Evolutionary conservation across 805 yeast species (phyloP).

Genomic region (Kodamaea kaohsiungensis): DNA sequence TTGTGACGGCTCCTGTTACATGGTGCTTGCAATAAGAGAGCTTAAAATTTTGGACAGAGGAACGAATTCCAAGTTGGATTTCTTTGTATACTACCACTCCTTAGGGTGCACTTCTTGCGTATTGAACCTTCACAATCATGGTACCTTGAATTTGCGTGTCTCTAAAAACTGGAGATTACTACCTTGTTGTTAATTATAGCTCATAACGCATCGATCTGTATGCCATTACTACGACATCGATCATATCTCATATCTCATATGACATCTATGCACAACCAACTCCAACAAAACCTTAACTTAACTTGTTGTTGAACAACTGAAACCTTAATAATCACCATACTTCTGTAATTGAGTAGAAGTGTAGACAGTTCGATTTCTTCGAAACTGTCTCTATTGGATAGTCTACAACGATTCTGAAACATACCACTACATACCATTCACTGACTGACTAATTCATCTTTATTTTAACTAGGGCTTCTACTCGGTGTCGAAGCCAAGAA

Average conservation of each 20-base stretch:
- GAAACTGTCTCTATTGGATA: background rate
- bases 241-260: background rate
- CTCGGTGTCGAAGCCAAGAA: background rate
- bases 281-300: background rate
- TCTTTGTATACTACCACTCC: background rate
- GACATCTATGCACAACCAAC: background rate
- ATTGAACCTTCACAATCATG: background rate
- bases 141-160: background rate
- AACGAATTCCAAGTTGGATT: background rate
- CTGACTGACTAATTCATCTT: background rate
- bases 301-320: background rate
- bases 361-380: background rate
- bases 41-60: background rate
- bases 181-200: background rate
- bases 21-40: constrained; percentile 1
- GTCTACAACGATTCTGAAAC: background rate
- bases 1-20: constrained; percentile 1
- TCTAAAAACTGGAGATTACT: background rate
- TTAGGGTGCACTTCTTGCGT: background rate
- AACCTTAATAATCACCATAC: background rate
- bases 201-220: background rate
- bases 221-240: background rate
- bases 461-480: background rate
- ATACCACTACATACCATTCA: background rate
- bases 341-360: background rate